A percentile compares a stretch with the other conserved stretches of the same genome.
Conservation (phyloP, 2,329 filamentous ascomycete species). For the Pyrenophora teres region DNA sequence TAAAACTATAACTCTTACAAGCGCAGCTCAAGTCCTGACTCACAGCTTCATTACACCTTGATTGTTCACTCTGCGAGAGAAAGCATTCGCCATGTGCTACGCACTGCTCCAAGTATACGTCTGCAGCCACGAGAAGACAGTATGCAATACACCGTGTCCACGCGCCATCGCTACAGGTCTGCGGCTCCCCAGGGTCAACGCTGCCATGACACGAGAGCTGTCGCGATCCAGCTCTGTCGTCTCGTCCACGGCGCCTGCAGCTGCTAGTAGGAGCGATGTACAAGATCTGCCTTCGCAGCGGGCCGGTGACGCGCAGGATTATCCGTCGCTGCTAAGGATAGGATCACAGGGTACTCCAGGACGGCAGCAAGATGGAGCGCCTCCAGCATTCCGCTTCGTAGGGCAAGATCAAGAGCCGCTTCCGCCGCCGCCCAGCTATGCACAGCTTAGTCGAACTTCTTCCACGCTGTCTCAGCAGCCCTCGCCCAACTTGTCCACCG, state of each 20-base stretch:
- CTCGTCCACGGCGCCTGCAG: constrained; percentile 5
- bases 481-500: constrained; percentile 2
- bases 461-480: background rate
- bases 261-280: background rate
- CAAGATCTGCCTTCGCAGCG: background rate
- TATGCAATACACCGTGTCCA: constrained; percentile 36
- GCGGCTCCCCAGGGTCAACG: background rate
- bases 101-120: constrained; percentile 33
- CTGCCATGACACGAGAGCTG: background rate
- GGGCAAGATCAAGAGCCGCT: background rate
- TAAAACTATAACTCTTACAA: too few species aligned
- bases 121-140: constrained; percentile 30
- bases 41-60: background rate
- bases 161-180: constrained; percentile 15
- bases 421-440: background rate
- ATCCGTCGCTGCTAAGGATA: background rate
- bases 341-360: background rate
- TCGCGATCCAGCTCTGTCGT: constrained; percentile 14
- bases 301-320: background rate
- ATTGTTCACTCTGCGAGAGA: too few species aligned
- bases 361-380: background rate
- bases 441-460: background rate
- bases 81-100: constrained; percentile 26
- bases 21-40: background rate
- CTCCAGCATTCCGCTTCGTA: constrained; percentile 12